Evolutionary conservation across 345 rosid species (phyloP).

Genomic region (Raphanus sativus): DNA sequence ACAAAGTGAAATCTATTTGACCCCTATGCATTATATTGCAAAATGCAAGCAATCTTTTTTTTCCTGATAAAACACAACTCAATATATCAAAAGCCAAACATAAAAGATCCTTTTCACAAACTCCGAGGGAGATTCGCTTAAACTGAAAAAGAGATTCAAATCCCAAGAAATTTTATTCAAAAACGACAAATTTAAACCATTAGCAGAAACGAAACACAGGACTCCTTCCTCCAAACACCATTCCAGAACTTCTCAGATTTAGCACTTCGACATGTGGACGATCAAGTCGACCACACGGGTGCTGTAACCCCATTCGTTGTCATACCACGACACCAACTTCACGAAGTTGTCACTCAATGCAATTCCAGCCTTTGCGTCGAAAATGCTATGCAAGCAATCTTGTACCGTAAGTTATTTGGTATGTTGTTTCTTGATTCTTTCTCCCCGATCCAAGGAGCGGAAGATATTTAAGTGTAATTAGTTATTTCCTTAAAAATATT

Average conservation of each 20-base stretch:
- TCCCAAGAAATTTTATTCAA: constrained; percentile 11
- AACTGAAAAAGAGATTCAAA: not conserved
- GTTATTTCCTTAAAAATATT: no score
- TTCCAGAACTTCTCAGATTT: not conserved
- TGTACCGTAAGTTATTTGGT: no score
- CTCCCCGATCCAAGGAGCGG: no score
- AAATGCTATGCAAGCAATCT: no score
- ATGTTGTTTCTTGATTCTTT: no score
- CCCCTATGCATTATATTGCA: no score
- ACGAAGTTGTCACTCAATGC: constrained; percentile 67
- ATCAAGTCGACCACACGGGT: constrained; percentile 81
- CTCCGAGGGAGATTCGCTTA: constrained; percentile 11
- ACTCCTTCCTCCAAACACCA: constrained; percentile 5
- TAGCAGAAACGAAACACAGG: not conserved
- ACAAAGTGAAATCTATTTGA: no score
- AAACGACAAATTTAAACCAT: constrained; percentile 2
- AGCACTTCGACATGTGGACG: constrained; percentile 55
- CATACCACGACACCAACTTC: constrained; percentile 88
- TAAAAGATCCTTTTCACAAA: constrained; percentile 7
- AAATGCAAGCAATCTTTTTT: no score
- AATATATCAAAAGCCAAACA: constrained; percentile 14
- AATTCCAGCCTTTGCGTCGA: constrained; percentile 91
- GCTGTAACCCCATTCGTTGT: constrained; percentile 96
- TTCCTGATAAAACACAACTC: not conserved
- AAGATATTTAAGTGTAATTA: no score